Base-by-base conservation (phyloP, 805 yeast genomes). In the Ogataea ramenticola region DNA sequence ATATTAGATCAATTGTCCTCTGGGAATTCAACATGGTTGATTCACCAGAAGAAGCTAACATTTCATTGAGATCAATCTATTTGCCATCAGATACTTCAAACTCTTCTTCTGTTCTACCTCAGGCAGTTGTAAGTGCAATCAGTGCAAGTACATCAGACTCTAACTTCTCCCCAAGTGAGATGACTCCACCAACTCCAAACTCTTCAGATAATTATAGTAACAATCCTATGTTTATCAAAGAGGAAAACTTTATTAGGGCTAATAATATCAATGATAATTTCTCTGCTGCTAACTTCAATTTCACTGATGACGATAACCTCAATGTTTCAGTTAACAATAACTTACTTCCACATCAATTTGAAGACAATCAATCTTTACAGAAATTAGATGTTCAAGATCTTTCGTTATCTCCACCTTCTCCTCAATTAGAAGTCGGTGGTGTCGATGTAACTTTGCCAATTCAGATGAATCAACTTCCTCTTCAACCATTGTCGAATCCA, bases 1-100 rank as follows among this genome's bases (percentile, higher is more conserved):
- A 62, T 36, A 57, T 71, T 32, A 55, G 69, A 46, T 49, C 66
- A 14, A 56, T 72, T 34, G 38, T 71, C 4, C 55, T 71, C 9
- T 72, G 76, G 76, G 75, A 70, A 50, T 71, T 70, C 43, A 46
- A 62, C 7, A 60, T 60, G 46, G 66, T 52, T 20, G 51, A 52
- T n/a, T 41, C 43, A 5, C 50, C 46, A 5, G 50, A 52, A 4
- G 55, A 60, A 34, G 61, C 62, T 3, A 52, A 63, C 1, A 58
- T 70, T 2, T 58, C 71, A 17, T 16, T 59, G 29, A 46, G 63
- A 39, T 41, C 53, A 21, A 58, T 61, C 31, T 57, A 57, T 44
- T 47, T 57, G 27, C 65, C 65, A 19, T 17, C 6, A 20, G 24
- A 34, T 19, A 7, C 24, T 11, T 9, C 8, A n/a, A 15, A 19